Evolutionary conservation across 2,329 filamentous ascomycete species (phyloP).

Genomic region (Gaeumannomyces tritici): DNA sequence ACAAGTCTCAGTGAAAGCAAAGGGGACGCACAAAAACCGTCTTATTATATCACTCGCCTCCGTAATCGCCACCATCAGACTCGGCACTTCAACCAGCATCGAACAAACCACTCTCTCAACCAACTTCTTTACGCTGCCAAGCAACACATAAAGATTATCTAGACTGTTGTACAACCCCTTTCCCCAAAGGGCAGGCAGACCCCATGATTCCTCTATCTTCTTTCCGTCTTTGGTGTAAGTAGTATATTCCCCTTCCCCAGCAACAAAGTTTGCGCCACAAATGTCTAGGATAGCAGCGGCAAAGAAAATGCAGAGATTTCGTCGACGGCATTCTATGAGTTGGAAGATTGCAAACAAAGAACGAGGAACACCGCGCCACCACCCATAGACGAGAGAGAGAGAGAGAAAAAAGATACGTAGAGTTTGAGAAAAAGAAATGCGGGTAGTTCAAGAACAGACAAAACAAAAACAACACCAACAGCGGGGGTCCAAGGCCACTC

Average conservation of each 20-base stretch:
- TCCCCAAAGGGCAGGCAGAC: neutral
- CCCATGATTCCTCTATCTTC: conserved; percentile 1
- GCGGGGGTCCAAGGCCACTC: neutral
- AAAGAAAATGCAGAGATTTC: neutral
- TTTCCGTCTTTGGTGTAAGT: neutral
- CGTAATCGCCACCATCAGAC: too few species aligned
- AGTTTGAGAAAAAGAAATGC: neutral
- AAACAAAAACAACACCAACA: neutral
- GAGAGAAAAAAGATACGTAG: neutral
- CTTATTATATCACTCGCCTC: too few species aligned
- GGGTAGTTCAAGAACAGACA: neutral
- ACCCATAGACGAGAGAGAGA: neutral
- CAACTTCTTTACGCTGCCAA: neutral
- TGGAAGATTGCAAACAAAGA: neutral
- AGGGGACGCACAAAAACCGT: too few species aligned
- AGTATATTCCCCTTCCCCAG: neutral
- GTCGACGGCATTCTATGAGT: neutral
- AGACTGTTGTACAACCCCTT: neutral
- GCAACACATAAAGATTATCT: neutral
- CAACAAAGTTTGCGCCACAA: neutral
- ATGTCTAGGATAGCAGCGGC: neutral
- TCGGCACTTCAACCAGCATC: too few species aligned
- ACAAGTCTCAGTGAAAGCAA: too few species aligned
- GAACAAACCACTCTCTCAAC: neutral
- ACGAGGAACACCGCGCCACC: neutral